Evolutionary conservation across 805 yeast species (phyloP).

Genomic region (Metschnikowia henanensis): DNA sequence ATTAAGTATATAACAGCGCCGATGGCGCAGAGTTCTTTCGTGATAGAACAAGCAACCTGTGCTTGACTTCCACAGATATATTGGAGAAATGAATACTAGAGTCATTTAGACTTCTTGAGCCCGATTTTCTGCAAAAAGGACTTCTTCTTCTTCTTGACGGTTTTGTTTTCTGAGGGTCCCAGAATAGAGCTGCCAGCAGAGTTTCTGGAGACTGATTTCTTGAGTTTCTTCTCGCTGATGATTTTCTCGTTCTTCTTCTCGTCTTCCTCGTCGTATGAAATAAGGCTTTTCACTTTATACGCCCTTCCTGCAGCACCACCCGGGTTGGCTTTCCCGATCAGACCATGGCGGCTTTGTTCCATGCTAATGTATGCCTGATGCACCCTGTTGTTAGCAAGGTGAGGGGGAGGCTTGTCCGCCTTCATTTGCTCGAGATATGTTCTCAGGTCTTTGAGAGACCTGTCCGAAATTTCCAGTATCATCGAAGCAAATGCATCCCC

Average conservation of each 20-base stretch:
- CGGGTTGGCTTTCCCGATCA: constrained; percentile 10
- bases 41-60: too few relatives aligned
- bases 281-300: constrained; percentile 42
- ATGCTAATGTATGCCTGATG: constrained; percentile 34
- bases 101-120: constrained; percentile 19
- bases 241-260: constrained; percentile 23
- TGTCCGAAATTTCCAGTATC: constrained; percentile 26
- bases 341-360: constrained; percentile 11
- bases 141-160: constrained; percentile 16
- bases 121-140: constrained; percentile 27
- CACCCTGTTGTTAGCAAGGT: constrained; percentile 28
- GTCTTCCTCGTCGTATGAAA: constrained; percentile 35
- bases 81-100: background rate
- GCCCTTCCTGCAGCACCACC: constrained; percentile 21
- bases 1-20: too few relatives aligned
- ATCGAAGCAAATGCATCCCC: constrained; percentile 21
- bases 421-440: constrained; percentile 24
- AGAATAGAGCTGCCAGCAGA: constrained; percentile 9
- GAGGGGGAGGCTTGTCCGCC: constrained; percentile 12
- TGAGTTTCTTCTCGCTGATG: constrained; percentile 16
- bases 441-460: constrained; percentile 28
- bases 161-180: constrained; percentile 8
- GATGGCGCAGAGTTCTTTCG: too few relatives aligned
- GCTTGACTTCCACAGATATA: too few relatives aligned
- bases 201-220: constrained; percentile 15